Conservation (phyloP, 177 flowering plant species). For the Vitis hybrid region DNA sequence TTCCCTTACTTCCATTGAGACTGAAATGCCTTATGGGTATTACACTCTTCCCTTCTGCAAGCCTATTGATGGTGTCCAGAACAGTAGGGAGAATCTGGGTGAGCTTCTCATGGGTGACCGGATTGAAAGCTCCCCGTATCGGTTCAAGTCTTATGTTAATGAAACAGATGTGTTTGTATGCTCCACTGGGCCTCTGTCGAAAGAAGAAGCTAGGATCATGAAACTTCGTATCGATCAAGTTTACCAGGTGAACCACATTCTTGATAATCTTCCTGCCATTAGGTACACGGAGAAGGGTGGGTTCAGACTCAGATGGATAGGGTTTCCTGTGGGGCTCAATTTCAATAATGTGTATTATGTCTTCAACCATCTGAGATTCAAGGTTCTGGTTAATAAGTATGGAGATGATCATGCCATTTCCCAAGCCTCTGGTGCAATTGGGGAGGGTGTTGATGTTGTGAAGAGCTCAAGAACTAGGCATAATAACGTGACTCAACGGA, state of each 20-base stretch:
- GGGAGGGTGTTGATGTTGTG: constrained; percentile 12
- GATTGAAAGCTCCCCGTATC: constrained; percentile 22
- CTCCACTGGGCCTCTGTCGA: constrained; percentile 3
- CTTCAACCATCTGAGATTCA: constrained; percentile 17
- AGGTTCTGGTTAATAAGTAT: constrained; percentile 17
- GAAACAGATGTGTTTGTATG: constrained; percentile 15
- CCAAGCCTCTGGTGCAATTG: constrained; percentile 1
- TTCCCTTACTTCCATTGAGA: no score
- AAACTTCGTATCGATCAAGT: constrained; percentile 17
- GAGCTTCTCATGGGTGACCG: constrained; percentile 25
- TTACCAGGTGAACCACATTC: constrained; percentile 22
- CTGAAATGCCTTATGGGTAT: neutral
- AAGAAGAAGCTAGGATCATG: constrained; percentile 11
- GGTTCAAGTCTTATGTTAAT: constrained; percentile 15
- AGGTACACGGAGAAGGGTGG: constrained; percentile 15
- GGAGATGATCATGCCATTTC: neutral
- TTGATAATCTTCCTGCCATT: constrained; percentile 19
- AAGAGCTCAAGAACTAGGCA: neutral
- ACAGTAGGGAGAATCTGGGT: constrained; percentile 22
- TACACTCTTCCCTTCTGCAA: constrained; percentile 22
- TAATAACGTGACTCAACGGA: constrained; percentile 3
- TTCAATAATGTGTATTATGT: constrained; percentile 5
- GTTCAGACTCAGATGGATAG: constrained; percentile 13
- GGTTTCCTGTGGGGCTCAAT: constrained; percentile 5
- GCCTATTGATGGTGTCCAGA: constrained; percentile 16